phyloP scores from a whole-genome alignment of 1,139 yeast genomes.

The Taphrina wiesneri region DNA sequence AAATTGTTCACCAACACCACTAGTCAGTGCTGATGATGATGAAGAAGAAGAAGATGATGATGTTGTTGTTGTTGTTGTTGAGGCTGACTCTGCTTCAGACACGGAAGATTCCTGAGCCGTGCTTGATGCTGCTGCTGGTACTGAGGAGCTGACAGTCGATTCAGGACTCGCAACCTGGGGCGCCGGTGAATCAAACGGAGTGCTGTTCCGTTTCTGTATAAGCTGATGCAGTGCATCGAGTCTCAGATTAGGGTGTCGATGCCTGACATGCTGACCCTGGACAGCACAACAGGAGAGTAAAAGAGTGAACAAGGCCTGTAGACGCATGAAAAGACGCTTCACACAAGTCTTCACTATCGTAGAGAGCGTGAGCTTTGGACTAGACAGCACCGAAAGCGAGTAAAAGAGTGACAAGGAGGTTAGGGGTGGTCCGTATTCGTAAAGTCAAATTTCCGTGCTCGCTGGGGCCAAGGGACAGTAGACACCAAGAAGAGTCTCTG shows the following conservation, averaged over 20 bases:
- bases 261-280: background rate
- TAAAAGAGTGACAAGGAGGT: background rate
- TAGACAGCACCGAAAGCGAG: background rate
- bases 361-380: background rate
- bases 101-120: background rate
- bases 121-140: background rate
- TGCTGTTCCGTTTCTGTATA: background rate
- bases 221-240: conserved; percentile 1
- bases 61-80: no score
- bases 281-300: background rate
- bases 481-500: no score
- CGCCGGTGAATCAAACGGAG: background rate
- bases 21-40: background rate
- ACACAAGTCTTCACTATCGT: background rate
- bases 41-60: no score
- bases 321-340: background rate
- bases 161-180: background rate
- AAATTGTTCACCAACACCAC: background rate
- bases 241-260: background rate
- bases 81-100: background rate
- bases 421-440: background rate
- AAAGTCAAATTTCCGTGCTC: background rate
- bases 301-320: background rate
- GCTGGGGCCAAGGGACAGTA: no score
- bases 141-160: background rate